Base-by-base conservation (phyloP, 2,329 filamentous ascomycete species). In the Gremmenia infestans region DNA sequence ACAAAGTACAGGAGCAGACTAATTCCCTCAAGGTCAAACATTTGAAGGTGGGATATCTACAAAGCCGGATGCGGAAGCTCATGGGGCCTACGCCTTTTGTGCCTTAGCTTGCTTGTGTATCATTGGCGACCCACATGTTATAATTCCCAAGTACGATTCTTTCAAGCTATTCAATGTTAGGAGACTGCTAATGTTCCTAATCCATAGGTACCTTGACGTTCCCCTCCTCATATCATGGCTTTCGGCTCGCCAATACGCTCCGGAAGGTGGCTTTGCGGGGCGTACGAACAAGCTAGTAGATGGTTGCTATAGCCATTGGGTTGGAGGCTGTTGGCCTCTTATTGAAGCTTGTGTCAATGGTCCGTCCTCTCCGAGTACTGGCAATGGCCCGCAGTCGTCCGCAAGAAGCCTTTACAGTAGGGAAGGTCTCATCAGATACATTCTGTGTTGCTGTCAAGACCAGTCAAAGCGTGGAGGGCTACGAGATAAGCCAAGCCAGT, bases 261-360 rank as follows among this genome's bases (percentile, higher is more conserved):
- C 93, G 3, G 94, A 97, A 72, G 92, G 92, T 61, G 94, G 94
- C 37, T 92, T 96, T 69, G 88, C 90, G 42, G 94, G 94, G 59
- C 87, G 94, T 64, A 96, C 93, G 28, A 97, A 97, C 78, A 99
- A 99, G 75, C 81, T 99, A 35, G 94, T 97, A 35, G 94, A 99
- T 72, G 94, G 93, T 47, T 99, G 94, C 75, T 99, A 99, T 76
- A 96, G 90, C 70, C 93, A 97, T 73, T 99, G 94, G 94, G 88
- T 96, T 36, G 94, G 94, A 53, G 89, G 88, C 53, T 97, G 92
- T 75, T 99, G 92, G 90, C 87, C 93, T 47, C 74, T 99, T 62
- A 78, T 97, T 63, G 88, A 97, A 75, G 89, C 90, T 55, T 86
- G 86, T 53, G 74, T 94, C 56, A 80, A 81, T 63, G 82, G 81